Evolutionary conservation across 768 basidiomycete genomes (phyloP), one percentile per base, ranked within the genome.

Genomic region (Collybiopsis luxurians): DNA sequence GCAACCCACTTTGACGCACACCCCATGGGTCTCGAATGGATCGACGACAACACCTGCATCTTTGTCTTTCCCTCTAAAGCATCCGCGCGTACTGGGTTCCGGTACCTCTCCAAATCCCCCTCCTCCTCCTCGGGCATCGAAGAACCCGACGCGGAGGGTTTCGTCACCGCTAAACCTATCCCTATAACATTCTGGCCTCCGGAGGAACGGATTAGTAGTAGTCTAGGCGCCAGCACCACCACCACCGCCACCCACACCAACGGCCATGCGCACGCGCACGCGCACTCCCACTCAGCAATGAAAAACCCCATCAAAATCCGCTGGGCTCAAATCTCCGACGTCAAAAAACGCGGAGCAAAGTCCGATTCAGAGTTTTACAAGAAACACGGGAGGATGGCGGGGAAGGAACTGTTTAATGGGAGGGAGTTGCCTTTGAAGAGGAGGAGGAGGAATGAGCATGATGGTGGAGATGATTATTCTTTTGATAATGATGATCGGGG

Each of bases 1-100:
- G 85, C 86, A 30, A 87, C 84, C 1, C 87, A 92, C 62, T 91
- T 89, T 64, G 86, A 89, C 46, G 78, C 84, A 0, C 76, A 80
- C 19, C 91, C 91, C 0, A 78, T 90, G 60, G 91, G 80, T 7
- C 73, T 94, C 7, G 92, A 94, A 72, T 94, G 92, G 92, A 79
- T 94, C 19, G 85, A 92, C 67, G 92, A 94, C 71, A 86, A 75
- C 23, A 91, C 88, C 24, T 92, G 90, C 62, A 79, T 94, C 3
- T 74, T 93, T 50, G 87, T 94, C 42, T 94, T 91, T 66, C 71
- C 79, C 6, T 78, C 81, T 38, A 82, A 77, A 50, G 59, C 71
- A 36, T 69, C 75, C 12, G 90, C 90, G 12, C 77, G 79, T 24
- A 62, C 71, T 1, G 86, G 82, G 1, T 77, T 79, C 61, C 69